Evolutionary conservation across 2,329 filamentous ascomycete species (phyloP), one percentile per base, ranked within the genome.

Genomic region (Diaporthe citri): DNA sequence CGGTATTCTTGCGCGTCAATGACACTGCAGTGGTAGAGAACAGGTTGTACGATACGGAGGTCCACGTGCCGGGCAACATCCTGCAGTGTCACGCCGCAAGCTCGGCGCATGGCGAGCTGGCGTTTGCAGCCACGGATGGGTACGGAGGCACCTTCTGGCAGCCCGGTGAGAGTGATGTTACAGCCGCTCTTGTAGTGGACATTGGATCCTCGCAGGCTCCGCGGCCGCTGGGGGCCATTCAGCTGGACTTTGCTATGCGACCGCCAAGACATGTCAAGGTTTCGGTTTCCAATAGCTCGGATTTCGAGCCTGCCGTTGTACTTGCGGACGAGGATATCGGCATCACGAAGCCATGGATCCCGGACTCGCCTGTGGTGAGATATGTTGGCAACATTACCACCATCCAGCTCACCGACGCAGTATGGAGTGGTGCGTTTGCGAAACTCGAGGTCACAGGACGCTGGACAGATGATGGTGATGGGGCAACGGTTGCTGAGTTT

Each of bases 131-230:
- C 3, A 87, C 92, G 69, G 92, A 94, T 78, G 92, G 92, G 66
- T 90, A 90, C 8, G 84, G 88, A 5, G 90, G 88, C 43, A 94
- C 92, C 0, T 90, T 89, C 78, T 94, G 92, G 92, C 91, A 93
- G 78, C 90, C 92, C 0, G 79, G 82, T 15, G 85, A 87, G 1
- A 87, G 88, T 64, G 83, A 83, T 2, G 84, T 86, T 15, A 85
- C 88, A 60, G 88, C 87, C 6, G 79, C 93, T 31, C 91, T 89
- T 0, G 87, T 93, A 60, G 84, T 88, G 91, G 88, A 90, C n/a
- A 59, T 73, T 51, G 66, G 31, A 25, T 57, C 67, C 13, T 67
- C 57, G n/a, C 66, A 69, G 66, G 22, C 48, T 15, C 71, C 74
- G 56, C 71, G 34, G 64, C 71, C 25, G 62, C 62, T 75, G 34